Evolutionary conservation across 2,329 filamentous ascomycete genomes (phyloP).

Genomic region (Hysterium pulicare): DNA sequence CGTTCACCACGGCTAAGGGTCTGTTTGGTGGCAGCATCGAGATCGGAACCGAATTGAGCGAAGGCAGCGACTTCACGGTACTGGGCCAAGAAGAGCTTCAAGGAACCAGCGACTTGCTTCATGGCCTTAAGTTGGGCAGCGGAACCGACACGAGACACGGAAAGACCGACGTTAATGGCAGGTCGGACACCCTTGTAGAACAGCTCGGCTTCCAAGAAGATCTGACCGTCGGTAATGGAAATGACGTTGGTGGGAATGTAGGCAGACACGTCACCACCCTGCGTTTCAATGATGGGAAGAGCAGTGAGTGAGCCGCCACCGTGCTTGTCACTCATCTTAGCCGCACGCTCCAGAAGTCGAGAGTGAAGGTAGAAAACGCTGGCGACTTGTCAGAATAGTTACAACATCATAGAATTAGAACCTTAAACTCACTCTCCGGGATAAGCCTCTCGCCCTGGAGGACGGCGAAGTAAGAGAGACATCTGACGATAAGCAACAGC

Average conservation of each 20-base stretch:
- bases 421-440: slow-evolving; percentile 69
- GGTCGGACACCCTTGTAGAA: slow-evolving; percentile 99
- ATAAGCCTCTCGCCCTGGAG: slow-evolving; percentile 98
- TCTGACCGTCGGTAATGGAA: slow-evolving; percentile 99
- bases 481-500: slow-evolving; percentile 98
- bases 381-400: slow-evolving; percentile 15
- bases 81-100: slow-evolving; percentile 99
- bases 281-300: slow-evolving; percentile 97
- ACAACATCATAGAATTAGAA: slow-evolving; percentile 3
- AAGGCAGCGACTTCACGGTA: slow-evolving; percentile 99
- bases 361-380: slow-evolving; percentile 98
- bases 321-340: slow-evolving; percentile 97
- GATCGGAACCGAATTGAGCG: slow-evolving; percentile 99
- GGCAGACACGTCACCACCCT: slow-evolving; percentile 99
- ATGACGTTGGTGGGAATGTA: slow-evolving; percentile 99
- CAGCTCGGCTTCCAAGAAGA: slow-evolving; percentile 98
- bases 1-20: slow-evolving; percentile 97
- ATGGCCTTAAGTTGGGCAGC: slow-evolving; percentile 99
- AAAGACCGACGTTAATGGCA: slow-evolving; percentile 99
- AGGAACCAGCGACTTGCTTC: slow-evolving; percentile 99
- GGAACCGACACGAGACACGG: slow-evolving; percentile 99
- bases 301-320: slow-evolving; percentile 96
- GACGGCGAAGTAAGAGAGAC: slow-evolving; percentile 95
- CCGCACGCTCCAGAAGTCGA: slow-evolving; percentile 97
- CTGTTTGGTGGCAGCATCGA: slow-evolving; percentile 98